Conservation (phyloP, 164 flowering plant species). For the Vitis amurensis region DNA sequence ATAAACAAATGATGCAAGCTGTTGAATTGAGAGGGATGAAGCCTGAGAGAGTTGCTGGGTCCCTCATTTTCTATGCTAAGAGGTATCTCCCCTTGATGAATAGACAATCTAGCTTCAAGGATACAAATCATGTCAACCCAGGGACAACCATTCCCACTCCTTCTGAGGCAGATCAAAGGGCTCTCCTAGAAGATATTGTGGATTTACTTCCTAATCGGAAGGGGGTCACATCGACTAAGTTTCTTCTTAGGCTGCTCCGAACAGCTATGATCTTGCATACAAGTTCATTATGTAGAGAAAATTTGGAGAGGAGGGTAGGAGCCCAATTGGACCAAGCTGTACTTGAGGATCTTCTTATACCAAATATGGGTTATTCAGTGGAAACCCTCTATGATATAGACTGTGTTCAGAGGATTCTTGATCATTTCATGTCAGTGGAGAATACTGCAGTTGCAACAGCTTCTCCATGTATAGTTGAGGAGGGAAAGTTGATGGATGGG, state of each 20-base stretch:
- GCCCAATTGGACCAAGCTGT: conserved; percentile 48
- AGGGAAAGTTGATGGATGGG: conserved; percentile 29
- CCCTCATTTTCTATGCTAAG: conserved; percentile 43
- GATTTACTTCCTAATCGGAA: conserved; percentile 39
- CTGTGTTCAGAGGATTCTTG: conserved; percentile 56
- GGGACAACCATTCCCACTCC: conserved; percentile 27
- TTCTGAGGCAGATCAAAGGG: conserved; percentile 47
- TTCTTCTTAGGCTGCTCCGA: conserved; percentile 46
- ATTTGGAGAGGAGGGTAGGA: conserved; percentile 46
- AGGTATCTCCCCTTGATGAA: conserved; percentile 42
- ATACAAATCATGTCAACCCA: conserved; percentile 9
- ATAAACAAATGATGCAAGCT: conserved; percentile 38
- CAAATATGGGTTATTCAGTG: conserved; percentile 45
- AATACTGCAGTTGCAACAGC: conserved; percentile 17
- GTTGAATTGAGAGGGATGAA: conserved; percentile 41
- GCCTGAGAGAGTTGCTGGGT: conserved; percentile 39
- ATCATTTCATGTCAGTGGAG: conserved; percentile 37
- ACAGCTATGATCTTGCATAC: conserved; percentile 49
- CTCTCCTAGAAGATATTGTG: conserved; percentile 52
- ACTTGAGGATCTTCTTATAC: conserved; percentile 54
- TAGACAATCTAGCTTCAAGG: conserved; percentile 29
- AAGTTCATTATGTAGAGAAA: conserved; percentile 44
- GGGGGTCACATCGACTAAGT: conserved; percentile 42
- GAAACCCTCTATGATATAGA: conserved; percentile 61
- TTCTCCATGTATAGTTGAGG: conserved; percentile 40